Base-by-base conservation (phyloP, 2,329 filamentous ascomycete species). In the Elsinoe perseae region DNA sequence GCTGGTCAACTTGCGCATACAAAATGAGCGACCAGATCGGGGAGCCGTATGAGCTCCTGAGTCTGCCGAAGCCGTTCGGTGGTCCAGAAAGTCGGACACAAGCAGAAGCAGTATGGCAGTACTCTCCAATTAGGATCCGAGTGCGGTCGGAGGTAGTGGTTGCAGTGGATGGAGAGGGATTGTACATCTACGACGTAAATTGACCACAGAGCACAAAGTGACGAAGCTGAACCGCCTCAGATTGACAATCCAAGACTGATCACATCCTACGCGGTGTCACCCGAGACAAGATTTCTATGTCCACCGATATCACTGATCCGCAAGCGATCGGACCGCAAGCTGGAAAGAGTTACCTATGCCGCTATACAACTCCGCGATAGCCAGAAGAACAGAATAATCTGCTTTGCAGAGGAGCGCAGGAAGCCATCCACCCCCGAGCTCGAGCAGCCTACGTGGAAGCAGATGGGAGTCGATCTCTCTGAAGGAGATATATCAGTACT, bases 141-240 rank as follows among this genome's bases (percentile, higher is more conserved):
- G 83, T 84, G 70, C 73, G 82, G 66, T 78, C 81, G 63, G 82
- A 85, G 64, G 73, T 84, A 53, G 80, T 74, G 28, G 75, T 81
- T 18, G 80, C 75, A 1, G 72, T 83, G 12, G 80, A 84, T 65
- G 80, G 81, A 36, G 80, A 84, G 65, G 77, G 78, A 27, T 70
- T 85, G 50, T 82, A 79, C 60, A 77, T 85, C 32, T 84, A 84
- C 69, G 81, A 82, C 69, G 81, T 84, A 72, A 48, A 68, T 28
- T n/a, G 8, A 18, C 4, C 25, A 12, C 6, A 21, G 8, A 18
- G 20, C 5, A 6, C 5, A 1, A 34, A 30, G 3, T 2, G 10
- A 42, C 28, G 7, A 40, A 25, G 25, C 54, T 52, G 18, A 60
- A 30, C 42, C 1, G 16, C 25, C 27, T 9, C 57, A 84, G 82